phyloP scores from a whole-genome alignment of 2,329 filamentous ascomycete species.

The Zasmidium cellare region DNA sequence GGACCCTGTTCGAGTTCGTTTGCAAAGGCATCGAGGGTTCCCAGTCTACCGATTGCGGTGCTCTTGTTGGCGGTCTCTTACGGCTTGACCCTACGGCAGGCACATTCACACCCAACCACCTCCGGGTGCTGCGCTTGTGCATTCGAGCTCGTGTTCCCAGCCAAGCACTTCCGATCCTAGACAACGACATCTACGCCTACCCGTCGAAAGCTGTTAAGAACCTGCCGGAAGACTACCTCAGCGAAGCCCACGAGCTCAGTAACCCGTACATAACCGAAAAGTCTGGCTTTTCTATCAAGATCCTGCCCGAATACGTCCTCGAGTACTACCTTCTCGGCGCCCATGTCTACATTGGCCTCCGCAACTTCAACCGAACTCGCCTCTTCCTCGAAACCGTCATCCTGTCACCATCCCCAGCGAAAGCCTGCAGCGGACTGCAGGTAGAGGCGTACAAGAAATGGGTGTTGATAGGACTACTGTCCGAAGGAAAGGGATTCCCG shows the following conservation, averaged over 20 bases:
- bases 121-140: constrained; percentile 59
- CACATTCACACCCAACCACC: constrained; percentile 66
- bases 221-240: constrained; percentile 41
- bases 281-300: constrained; percentile 56
- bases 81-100: constrained; percentile 66
- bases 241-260: constrained; percentile 45
- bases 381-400: constrained; percentile 54
- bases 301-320: constrained; percentile 57
- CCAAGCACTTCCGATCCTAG: constrained; percentile 61
- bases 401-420: constrained; percentile 64
- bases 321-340: constrained; percentile 54
- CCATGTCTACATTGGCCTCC: constrained; percentile 47
- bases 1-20: constrained; percentile 43
- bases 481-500: constrained; percentile 60
- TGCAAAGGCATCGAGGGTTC: constrained; percentile 10
- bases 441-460: constrained; percentile 90
- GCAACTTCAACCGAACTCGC: constrained; percentile 45
- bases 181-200: constrained; percentile 66
- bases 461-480: constrained; percentile 73
- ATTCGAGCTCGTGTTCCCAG: constrained; percentile 54
- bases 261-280: constrained; percentile 61
- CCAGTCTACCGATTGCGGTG: constrained; percentile 30
- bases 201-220: constrained; percentile 44
- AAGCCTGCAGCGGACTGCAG: constrained; percentile 71
- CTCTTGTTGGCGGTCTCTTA: constrained; percentile 56